These are phyloP conservation scores for Populus hybrid DNA, from an alignment of 441 rosid genomes.

Conservation along the genomic window DNA sequence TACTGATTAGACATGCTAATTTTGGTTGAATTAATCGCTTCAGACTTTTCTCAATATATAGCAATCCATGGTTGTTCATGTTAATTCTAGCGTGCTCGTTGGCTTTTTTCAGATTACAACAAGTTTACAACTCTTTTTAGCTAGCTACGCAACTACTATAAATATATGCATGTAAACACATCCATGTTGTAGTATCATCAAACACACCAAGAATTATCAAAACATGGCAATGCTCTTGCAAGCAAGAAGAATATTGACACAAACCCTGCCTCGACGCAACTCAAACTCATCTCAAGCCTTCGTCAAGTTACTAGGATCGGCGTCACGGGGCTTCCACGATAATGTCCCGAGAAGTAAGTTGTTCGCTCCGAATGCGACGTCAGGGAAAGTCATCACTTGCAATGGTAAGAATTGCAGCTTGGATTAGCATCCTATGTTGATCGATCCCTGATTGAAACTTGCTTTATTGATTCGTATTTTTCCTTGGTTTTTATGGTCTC, in stretches of 20 bases:
- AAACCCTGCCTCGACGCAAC: not conserved
- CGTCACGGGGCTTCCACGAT: not conserved
- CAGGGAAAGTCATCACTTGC: constrained; percentile 37
- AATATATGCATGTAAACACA: not conserved
- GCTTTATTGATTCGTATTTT: not conserved
- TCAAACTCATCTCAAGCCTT: not conserved
- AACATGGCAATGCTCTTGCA: not conserved
- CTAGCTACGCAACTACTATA: not conserved
- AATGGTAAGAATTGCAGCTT: constrained; percentile 24
- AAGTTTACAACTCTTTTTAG: not conserved
- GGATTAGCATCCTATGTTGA: not conserved
- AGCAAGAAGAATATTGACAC: constrained; percentile 2
- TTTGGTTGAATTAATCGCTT: not conserved
- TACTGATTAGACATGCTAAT: not conserved
- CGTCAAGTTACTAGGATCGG: too few relatives aligned
- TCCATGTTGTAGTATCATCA: not conserved
- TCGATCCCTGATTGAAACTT: not conserved
- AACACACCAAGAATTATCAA: not conserved
- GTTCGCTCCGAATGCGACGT: constrained; percentile 17
- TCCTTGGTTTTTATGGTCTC: not conserved
- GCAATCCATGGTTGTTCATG: not conserved
- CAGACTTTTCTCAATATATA: not conserved
- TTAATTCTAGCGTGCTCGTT: not conserved
- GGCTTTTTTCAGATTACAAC: not conserved
- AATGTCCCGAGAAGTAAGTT: not conserved